phyloP scores from a whole-genome alignment of 2,329 filamentous ascomycete species.

The Cryphonectria japonica region DNA sequence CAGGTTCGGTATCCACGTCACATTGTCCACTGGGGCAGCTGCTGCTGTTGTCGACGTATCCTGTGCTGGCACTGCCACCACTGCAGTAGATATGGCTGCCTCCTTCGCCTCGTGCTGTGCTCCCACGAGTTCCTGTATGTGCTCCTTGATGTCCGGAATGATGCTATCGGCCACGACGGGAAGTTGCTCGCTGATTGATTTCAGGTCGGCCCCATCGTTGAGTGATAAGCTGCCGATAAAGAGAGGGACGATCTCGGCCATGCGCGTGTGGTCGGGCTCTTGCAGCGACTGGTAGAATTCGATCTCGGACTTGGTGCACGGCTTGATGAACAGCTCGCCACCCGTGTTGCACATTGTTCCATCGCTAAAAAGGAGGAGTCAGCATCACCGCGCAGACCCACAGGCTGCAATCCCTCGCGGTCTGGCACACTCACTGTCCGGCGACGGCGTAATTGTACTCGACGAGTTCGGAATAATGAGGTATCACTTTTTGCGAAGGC shows the following conservation, averaged over 20 bases:
- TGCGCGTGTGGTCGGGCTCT: conserved; percentile 66
- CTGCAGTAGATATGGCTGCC: conserved; percentile 29
- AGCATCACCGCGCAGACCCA: conserved; percentile 29
- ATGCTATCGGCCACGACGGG: conserved; percentile 50
- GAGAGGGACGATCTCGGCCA: conserved; percentile 79
- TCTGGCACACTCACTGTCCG: conserved; percentile 68
- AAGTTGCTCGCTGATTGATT: conserved; percentile 54
- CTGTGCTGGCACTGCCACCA: conserved; percentile 8
- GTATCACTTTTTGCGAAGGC: conserved; percentile 44
- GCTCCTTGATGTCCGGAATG: conserved; percentile 45
- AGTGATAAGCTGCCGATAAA: conserved; percentile 81
- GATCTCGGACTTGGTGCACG: conserved; percentile 84
- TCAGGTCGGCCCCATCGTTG: conserved; percentile 55
- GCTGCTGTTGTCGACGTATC: conserved; percentile 5
- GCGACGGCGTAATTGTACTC: conserved; percentile 78
- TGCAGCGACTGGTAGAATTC: conserved; percentile 81
- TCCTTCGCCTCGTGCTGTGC: conserved; percentile 16
- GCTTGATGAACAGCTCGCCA: conserved; percentile 90
- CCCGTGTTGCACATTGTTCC: conserved; percentile 84
- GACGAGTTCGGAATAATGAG: conserved; percentile 64
- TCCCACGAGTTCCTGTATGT: conserved; percentile 36
- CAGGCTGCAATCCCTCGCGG: background rate
- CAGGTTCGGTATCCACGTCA: conserved; percentile 53
- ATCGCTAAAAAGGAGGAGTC: conserved; percentile 60
- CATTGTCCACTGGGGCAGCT: conserved; percentile 32